Evolutionary conservation across 352 stramenopile genomes (phyloP).

Genomic region (Globisporangium spiculum): DNA sequence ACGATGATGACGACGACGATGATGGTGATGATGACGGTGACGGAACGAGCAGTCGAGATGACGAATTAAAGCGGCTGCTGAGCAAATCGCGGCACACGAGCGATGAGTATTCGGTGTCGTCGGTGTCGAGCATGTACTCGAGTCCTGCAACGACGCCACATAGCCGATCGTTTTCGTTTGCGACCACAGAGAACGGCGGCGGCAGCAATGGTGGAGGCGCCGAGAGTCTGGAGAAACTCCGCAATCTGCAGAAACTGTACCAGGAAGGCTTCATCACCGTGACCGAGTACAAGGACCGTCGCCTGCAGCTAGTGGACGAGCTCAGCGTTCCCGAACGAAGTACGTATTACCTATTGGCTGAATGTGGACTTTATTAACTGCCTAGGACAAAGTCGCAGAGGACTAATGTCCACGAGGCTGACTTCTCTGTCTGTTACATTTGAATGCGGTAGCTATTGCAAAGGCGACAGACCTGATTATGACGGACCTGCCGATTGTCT

Average conservation of each 20-base stretch:
- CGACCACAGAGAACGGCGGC: slow-evolving; percentile 24
- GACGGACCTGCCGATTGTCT: slow-evolving; percentile 51
- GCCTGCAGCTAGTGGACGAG: slow-evolving; percentile 63
- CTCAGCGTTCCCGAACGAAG: slow-evolving; percentile 51
- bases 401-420: not conserved
- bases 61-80: slow-evolving; percentile 10
- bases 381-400: too few relatives aligned
- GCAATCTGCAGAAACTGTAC: slow-evolving; percentile 68
- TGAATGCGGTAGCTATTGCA: slow-evolving; percentile 36
- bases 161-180: slow-evolving; percentile 17
- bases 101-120: slow-evolving; percentile 22
- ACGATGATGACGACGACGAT: slow-evolving; percentile 10
- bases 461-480: slow-evolving; percentile 60
- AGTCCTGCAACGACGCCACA: slow-evolving; percentile 21
- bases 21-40: slow-evolving; percentile 22
- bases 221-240: slow-evolving; percentile 55
- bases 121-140: slow-evolving; percentile 15
- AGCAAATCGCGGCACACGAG: slow-evolving; percentile 7
- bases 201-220: not conserved
- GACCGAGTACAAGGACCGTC: slow-evolving; percentile 73
- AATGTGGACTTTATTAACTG: not conserved
- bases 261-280: slow-evolving; percentile 83
- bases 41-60: slow-evolving; percentile 14
- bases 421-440: slow-evolving; percentile 3
- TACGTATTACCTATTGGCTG: slow-evolving; percentile 28